Evolutionary conservation across 73 alveolate species (phyloP), one percentile per base, ranked within the genome.

Genomic region (Paramecium sexaurelia): DNA sequence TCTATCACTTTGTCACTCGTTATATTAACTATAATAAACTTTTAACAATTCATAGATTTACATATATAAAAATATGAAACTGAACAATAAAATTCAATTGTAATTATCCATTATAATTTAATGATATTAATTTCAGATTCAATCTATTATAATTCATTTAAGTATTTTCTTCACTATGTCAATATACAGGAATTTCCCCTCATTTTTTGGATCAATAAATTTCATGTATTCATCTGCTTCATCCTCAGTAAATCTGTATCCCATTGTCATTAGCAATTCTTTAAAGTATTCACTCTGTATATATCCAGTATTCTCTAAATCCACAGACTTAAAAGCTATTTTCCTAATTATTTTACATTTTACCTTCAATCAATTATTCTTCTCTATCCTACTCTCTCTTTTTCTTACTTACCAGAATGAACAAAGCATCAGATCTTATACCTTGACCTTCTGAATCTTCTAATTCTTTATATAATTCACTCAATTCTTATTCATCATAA

Each of bases 181-280:
- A 39, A 78, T 78, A n/a, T 78, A 78, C 1, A 78, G 73, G 51
- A 78, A 78, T 43, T 78, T 78, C 7, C 90, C 90, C 24, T 78
- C 90, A 78, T 78, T 78, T 43, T 78, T 78, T 40, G 90, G 90
- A 78, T 78, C 90, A 9, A 78, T 78, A 43, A 78, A 78, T 40
- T 78, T 78, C 90, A 78, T 41, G 24, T 78, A 78, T 22, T 78
- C 90, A 78, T 78, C 90, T 40, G 90, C 90, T 33, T 78, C 90
- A 78, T 78, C 75, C 13, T 78, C 90, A 19, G 73, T 78, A 33
- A 78, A 78, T 45, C 73, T 78, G 19, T 78, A 45, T 20, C 75
- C 90, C 90, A 78, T 41, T 9, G 90, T 78, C 75, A 78, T 78
- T n/a, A 41, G 22, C 13, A 78, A 78, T 45, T 78, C 90, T 24